phyloP scores from a whole-genome alignment of 225 moss, liverwort and hornwort species.

The Pseudoscleropodium purum region DNA sequence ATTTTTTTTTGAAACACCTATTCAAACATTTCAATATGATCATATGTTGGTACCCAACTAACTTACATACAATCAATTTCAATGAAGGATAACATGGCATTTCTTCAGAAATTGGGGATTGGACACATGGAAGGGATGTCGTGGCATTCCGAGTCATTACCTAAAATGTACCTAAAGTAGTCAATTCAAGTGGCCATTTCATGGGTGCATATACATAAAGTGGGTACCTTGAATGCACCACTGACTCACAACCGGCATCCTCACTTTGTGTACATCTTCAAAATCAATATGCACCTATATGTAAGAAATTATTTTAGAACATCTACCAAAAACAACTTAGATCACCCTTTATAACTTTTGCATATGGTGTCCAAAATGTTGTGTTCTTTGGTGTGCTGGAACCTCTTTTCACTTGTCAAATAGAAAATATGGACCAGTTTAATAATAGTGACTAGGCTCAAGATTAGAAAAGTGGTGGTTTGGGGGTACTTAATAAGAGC shows the following conservation, averaged over 20 bases:
- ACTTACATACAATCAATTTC: neutral
- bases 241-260: neutral
- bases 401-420: neutral
- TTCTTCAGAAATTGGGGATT: neutral
- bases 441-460: neutral
- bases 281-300: neutral
- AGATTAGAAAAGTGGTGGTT: neutral
- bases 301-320: neutral
- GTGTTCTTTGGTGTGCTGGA: neutral
- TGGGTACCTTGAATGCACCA: neutral
- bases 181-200: neutral
- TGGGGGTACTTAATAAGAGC: no score
- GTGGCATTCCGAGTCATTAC: neutral
- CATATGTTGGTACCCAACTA: neutral
- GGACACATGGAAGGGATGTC: neutral
- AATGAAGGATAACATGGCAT: neutral
- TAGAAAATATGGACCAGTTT: neutral
- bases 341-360: no score
- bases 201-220: neutral
- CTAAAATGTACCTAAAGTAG: neutral
- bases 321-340: neutral
- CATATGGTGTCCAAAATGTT: accelerated
- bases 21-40: neutral
- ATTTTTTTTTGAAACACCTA: neutral
- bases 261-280: neutral